phyloP scores from a whole-genome alignment of 768 basidiomycete genomes.

The Termitomyces sp. region DNA sequence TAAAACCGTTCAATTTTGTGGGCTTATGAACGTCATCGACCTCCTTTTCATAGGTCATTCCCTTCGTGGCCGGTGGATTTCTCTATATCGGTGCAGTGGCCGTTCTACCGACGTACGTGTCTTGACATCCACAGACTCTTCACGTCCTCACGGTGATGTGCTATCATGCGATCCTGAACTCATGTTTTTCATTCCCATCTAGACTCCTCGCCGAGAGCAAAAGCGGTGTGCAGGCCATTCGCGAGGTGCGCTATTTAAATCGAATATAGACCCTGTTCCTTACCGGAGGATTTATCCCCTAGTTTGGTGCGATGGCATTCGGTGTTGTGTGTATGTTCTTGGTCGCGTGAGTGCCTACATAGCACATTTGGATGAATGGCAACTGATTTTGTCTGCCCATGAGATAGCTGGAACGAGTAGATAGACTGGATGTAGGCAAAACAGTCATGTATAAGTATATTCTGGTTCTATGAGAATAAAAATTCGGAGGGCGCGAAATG shows the following conservation, averaged over 20 bases:
- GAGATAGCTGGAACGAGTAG: conserved; percentile 72
- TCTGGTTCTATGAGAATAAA: neutral
- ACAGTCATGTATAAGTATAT: neutral
- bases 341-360: conserved; percentile 68
- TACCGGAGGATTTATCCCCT: conserved; percentile 17
- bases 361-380: neutral
- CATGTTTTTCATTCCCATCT: conserved; percentile 8
- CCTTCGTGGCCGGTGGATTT: conserved; percentile 89
- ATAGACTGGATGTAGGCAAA: neutral
- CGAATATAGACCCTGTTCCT: conserved; percentile 10
- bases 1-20: conserved; percentile 34
- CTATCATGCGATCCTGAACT: conserved; percentile 4
- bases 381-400: neutral
- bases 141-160: neutral
- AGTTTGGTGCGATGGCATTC: conserved; percentile 92
- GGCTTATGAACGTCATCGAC: conserved; percentile 5
- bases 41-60: conserved; percentile 60
- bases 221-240: conserved; percentile 83
- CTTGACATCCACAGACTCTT: conserved; percentile 16
- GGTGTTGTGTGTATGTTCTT: conserved; percentile 90
- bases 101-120: conserved; percentile 79
- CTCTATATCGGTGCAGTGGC: conserved; percentile 93
- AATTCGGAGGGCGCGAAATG: neutral
- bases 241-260: conserved; percentile 59
- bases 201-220: conserved; percentile 83